These are phyloP conservation scores for Arthrocladium fulminans DNA, from an alignment of 2,329 filamentous ascomycete species.

Conservation along the genomic window DNA sequence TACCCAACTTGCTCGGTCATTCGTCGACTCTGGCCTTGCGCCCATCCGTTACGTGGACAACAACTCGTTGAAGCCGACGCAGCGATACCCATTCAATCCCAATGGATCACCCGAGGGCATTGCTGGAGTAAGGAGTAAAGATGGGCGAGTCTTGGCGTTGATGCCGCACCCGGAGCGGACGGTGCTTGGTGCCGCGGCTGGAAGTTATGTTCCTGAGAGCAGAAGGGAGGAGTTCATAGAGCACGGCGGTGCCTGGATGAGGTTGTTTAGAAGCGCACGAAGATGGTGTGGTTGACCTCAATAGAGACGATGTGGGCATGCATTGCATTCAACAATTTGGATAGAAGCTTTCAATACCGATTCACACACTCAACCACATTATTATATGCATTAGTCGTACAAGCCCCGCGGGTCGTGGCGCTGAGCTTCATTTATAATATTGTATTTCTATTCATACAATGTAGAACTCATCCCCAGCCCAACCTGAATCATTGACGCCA, in stretches of 20 bases:
- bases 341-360: background rate
- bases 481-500: no score
- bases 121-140: conserved; percentile 65
- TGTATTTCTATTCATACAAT: conserved; percentile 4
- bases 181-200: conserved; percentile 62
- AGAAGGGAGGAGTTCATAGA: conserved; percentile 32
- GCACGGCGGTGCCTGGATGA: conserved; percentile 79
- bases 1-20: conserved; percentile 27
- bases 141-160: conserved; percentile 75
- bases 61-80: conserved; percentile 57
- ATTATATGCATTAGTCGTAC: background rate
- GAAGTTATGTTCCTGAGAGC: conserved; percentile 62
- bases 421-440: background rate
- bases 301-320: background rate
- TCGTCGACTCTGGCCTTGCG: conserved; percentile 61
- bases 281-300: conserved; percentile 66
- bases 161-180: conserved; percentile 96
- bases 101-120: conserved; percentile 78
- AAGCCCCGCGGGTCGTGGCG: background rate
- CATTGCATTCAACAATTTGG: no score
- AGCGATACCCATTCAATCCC: conserved; percentile 79
- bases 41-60: conserved; percentile 83
- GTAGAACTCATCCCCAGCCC: background rate
- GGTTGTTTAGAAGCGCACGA: conserved; percentile 79
- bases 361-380: background rate